Conservation (phyloP, 2,329 filamentous ascomycete genomes). For the Fusarium tupiense region DNA sequence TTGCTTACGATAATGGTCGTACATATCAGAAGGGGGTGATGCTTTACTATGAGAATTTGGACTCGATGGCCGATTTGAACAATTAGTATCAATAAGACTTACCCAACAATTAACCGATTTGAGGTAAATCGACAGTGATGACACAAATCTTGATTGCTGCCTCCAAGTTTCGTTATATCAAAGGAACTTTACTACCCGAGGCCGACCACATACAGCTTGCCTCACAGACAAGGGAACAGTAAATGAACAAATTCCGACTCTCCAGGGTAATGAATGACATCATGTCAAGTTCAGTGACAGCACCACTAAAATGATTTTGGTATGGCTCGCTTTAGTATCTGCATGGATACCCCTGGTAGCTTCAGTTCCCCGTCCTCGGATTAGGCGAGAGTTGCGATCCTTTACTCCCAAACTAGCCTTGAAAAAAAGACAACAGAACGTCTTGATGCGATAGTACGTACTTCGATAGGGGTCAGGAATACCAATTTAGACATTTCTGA, state of each 20-base stretch:
- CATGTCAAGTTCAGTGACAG: background rate
- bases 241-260: background rate
- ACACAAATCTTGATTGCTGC: no score
- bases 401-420: no score
- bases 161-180: rapidly evolving
- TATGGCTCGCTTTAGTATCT: background rate
- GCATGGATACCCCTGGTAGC: background rate
- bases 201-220: rapidly evolving
- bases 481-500: background rate
- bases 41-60: rapidly evolving
- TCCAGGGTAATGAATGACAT: background rate
- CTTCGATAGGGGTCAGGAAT: no score
- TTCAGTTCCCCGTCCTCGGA: background rate
- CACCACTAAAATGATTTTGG: background rate
- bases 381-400: no score
- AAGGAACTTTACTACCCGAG: rapidly evolving
- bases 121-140: rapidly evolving
- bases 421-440: no score
- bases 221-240: background rate
- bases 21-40: no score
- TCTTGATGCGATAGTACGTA: no score
- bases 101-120: background rate
- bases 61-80: no score
- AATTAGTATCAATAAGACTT: background rate
- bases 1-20: rapidly evolving